Evolutionary conservation across 2,329 filamentous ascomycete genomes (phyloP), one percentile per base, ranked within the genome.

Genomic region (Didymella arachidicola): DNA sequence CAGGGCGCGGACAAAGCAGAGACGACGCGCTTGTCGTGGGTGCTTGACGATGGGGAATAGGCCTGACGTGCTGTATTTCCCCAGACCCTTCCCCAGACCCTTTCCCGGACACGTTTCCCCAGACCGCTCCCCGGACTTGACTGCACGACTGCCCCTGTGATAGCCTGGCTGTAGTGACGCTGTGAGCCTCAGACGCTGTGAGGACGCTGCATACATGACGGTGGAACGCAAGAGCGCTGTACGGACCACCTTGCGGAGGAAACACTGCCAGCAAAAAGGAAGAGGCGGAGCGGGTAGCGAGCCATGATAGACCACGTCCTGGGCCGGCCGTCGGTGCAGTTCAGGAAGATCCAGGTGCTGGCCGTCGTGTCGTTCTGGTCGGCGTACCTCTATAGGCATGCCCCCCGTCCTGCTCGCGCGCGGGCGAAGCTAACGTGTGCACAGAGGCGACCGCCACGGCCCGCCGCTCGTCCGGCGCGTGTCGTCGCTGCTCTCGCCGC

Each of bases 321-420:
- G 47, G 94, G 94, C 63, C 88, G 92, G 64, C 94, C 94, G 32
- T 97, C 93, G 60, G 88, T 91, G 72, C 91, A 94, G 80, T 97
- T 96, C 72, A 88, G 94, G 64, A 92, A 96, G 72, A 89, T 96
- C 49, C 94, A 98, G 78, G 93, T 99, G 68, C 86, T 98, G 66
- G 89, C 90, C 22, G 95, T 98, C 14, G 84, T 98, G 54, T 88
- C 91, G 0, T 95, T 98, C 73, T 99, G 95, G 95, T 90, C 90
- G 5, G 79, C 89, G 45, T 97, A 97, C 75, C 81, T 97, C 27
- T 85, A 89, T 71, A 88, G 86, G 90, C 92, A 81, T 61, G 82
- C 72, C 18, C 30, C 22, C 18, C 29, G 22, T 22, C 30, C 34
- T 38, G 3, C 14, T 25, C 16, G 12, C 38, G 10, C 4, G 34